Percentiles rank a stretch among this genome's conserved stretches.
Conservation (phyloP, 208 protist genomes). For the Acanthamoeba healyi region DNA sequence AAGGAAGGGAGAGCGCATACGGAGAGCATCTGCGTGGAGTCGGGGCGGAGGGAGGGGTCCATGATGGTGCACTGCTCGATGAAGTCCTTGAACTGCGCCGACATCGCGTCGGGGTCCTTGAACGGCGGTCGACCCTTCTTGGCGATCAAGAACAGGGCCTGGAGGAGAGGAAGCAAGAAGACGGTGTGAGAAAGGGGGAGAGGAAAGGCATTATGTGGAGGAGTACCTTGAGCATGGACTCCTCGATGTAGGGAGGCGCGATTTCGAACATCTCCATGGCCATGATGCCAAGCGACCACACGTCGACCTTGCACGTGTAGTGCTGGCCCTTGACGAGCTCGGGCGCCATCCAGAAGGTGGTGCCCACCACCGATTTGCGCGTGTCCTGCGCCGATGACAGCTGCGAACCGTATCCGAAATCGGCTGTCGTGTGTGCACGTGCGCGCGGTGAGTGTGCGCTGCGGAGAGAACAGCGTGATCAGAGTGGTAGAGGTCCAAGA, state of each 20-base stretch:
- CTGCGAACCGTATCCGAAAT: slow-evolving; percentile 70
- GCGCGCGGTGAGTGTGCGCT: not conserved
- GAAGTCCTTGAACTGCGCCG: slow-evolving; percentile 69
- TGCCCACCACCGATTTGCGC: slow-evolving; percentile 62
- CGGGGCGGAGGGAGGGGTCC: slow-evolving; percentile 21
- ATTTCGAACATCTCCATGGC: slow-evolving; percentile 67
- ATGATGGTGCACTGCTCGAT: slow-evolving; percentile 60
- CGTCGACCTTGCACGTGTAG: slow-evolving; percentile 60
- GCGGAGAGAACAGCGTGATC: no score
- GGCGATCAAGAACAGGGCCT: slow-evolving; percentile 66
- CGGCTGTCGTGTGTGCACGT: not conserved
- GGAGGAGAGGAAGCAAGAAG: not conserved
- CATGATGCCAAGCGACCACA: slow-evolving; percentile 67
- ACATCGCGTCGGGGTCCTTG: slow-evolving; percentile 66
- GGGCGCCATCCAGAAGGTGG: slow-evolving; percentile 72
- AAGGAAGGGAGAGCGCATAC: not conserved
- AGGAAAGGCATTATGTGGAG: not conserved
- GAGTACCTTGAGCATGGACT: slow-evolving; percentile 53
- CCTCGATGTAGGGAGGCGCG: slow-evolving; percentile 68
- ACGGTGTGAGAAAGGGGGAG: no score
- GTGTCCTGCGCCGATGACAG: slow-evolving; percentile 9
- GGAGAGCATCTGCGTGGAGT: slow-evolving; percentile 34
- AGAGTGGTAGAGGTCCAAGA: not conserved
- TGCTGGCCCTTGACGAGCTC: slow-evolving; percentile 61
- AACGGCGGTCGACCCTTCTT: slow-evolving; percentile 72